A percentile compares a stretch with the other conserved stretches of the same genome.
phyloP scores from a whole-genome alignment of 371 early-diverging fungal species.

The Rhizopus stolonifer region DNA sequence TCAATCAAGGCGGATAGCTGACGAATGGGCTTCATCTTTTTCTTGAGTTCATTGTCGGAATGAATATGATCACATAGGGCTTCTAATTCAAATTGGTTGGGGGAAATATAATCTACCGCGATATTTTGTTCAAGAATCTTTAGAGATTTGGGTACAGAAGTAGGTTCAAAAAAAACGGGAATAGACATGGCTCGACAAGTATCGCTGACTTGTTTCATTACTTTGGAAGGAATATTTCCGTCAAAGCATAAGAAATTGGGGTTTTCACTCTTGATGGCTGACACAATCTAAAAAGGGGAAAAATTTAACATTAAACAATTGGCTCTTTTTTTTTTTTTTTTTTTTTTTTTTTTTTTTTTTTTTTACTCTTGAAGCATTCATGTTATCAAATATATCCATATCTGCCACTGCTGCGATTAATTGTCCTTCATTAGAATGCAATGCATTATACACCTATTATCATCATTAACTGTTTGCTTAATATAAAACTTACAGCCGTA shows the following conservation, averaged over 20 bases:
- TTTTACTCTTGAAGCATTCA: conserved; percentile 39
- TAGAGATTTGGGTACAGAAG: conserved; percentile 81
- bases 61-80: conserved; percentile 60
- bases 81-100: conserved; percentile 66
- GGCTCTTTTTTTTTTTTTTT: not conserved
- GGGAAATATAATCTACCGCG: conserved; percentile 56
- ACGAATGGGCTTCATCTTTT: not conserved
- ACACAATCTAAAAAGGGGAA: conserved; percentile 37
- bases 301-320: too few species aligned
- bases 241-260: conserved; percentile 70
- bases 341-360: not conserved
- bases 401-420: conserved; percentile 84
- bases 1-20: conserved; percentile 2
- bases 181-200: conserved; percentile 31
- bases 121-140: conserved; percentile 48
- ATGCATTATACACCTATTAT: conserved; percentile 70
- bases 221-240: conserved; percentile 61
- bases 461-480: not conserved
- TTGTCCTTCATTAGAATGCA: conserved; percentile 72
- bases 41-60: not conserved
- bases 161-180: conserved; percentile 84
- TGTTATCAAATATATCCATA: conserved; percentile 71
- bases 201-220: conserved; percentile 42
- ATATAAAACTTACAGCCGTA: conserved; percentile 32
- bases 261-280: conserved; percentile 25